Percentiles rank a stretch among this genome's conserved stretches.
phyloP scores from a whole-genome alignment of 2,329 filamentous ascomycete genomes.

The Alternaria sp. region DNA sequence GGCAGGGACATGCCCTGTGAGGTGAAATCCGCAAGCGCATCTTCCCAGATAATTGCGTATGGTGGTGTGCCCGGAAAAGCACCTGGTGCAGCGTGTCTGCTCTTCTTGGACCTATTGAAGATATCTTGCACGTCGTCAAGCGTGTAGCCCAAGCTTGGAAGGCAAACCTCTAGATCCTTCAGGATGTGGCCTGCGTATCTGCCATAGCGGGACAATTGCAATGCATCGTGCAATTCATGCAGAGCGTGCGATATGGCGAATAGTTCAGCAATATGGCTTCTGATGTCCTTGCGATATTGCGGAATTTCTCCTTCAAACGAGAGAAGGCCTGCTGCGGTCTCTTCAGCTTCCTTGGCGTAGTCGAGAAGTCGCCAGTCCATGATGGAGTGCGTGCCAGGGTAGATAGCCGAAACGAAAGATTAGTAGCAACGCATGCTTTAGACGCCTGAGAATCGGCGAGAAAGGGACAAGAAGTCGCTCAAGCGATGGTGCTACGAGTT shows the following conservation, averaged over 20 bases:
- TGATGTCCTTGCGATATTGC: constrained; percentile 61
- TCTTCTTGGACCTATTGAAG: constrained; percentile 49
- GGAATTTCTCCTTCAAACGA: constrained; percentile 61
- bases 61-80: constrained; percentile 50
- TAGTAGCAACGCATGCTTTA: constrained; percentile 27
- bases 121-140: constrained; percentile 58
- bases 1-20: constrained; percentile 57
- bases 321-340: constrained; percentile 61
- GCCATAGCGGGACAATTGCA: constrained; percentile 52
- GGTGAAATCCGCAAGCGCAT: constrained; percentile 57
- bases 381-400: constrained; percentile 36
- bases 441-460: constrained; percentile 20
- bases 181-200: constrained; percentile 49
- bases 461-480: constrained; percentile 19
- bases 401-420: constrained; percentile 30
- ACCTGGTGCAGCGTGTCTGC: constrained; percentile 35
- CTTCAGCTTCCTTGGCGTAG: constrained; percentile 59
- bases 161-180: constrained; percentile 59
- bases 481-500: constrained; percentile 39
- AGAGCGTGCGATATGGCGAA: constrained; percentile 63
- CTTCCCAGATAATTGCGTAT: constrained; percentile 61
- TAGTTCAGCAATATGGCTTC: constrained; percentile 62
- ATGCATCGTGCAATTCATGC: constrained; percentile 56
- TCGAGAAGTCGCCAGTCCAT: constrained; percentile 52
- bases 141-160: constrained; percentile 60